A percentile compares a stretch with the other conserved stretches of the same genome.
Conservation (phyloP, 2,329 filamentous ascomycete genomes). For the Sporothrix dimorphospora region DNA sequence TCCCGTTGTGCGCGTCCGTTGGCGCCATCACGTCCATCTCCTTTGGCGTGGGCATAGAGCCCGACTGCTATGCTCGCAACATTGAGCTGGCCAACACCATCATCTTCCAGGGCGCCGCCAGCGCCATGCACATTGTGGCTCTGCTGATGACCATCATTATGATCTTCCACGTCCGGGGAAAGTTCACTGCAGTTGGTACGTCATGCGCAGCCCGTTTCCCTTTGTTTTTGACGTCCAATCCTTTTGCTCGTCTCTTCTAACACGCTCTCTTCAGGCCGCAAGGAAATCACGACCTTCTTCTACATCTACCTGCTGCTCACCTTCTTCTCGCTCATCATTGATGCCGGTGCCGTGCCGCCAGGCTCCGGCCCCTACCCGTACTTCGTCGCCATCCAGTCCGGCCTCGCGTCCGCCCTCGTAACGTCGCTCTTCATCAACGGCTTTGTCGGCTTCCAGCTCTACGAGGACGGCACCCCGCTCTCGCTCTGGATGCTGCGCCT, state of each 20-base stretch:
- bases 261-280: constrained; percentile 52
- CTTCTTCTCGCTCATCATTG: constrained; percentile 84
- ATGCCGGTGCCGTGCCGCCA: constrained; percentile 88
- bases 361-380: constrained; percentile 82
- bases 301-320: constrained; percentile 94
- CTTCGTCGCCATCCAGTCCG: constrained; percentile 86
- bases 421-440: constrained; percentile 94
- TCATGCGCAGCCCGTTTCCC: constrained; percentile 26
- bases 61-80: constrained; percentile 89
- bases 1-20: constrained; percentile 86
- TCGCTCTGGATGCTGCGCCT: constrained; percentile 91
- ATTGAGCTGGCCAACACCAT: constrained; percentile 97
- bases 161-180: constrained; percentile 94
- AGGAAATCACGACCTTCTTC: constrained; percentile 85
- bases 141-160: constrained; percentile 94
- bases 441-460: constrained; percentile 97
- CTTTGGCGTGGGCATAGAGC: constrained; percentile 75
- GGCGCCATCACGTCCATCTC: constrained; percentile 72
- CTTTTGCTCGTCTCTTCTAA: neutral
- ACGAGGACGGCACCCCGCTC: constrained; percentile 92
- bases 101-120: constrained; percentile 92
- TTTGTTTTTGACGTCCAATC: neutral
- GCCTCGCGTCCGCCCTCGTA: constrained; percentile 80
- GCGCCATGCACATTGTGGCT: constrained; percentile 89
- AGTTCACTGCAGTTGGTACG: constrained; percentile 96